phyloP scores from a whole-genome alignment of 495 filamentous ascomycete genomes.

The Penicillium paxilli region DNA sequence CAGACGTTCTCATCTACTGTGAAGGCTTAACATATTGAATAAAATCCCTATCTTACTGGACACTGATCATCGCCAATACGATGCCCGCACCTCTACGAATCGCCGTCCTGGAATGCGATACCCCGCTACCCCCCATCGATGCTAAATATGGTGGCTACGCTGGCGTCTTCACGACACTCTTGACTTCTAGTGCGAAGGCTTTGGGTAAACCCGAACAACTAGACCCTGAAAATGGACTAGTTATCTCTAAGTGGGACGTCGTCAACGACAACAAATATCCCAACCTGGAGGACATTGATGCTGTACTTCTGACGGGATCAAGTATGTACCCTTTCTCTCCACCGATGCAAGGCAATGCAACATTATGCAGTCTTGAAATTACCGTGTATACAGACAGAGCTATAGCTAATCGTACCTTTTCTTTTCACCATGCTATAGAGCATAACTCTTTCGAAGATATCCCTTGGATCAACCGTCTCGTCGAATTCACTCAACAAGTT shows the following conservation, averaged over 20 bases:
- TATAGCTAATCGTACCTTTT: too few relatives aligned
- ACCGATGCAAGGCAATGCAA: neutral
- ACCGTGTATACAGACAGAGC: too few relatives aligned
- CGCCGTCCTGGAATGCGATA: slow-evolving; percentile 83
- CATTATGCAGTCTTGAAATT: neutral
- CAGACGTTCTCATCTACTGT: too few relatives aligned
- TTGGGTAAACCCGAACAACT: slow-evolving; percentile 28
- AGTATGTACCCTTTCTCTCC: slow-evolving; percentile 29
- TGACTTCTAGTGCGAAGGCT: slow-evolving; percentile 50
- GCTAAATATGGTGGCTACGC: slow-evolving; percentile 70
- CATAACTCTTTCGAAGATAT: slow-evolving; percentile 64
- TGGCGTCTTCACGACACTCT: slow-evolving; percentile 67
- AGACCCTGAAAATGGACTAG: slow-evolving; percentile 48
- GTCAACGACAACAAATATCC: slow-evolving; percentile 64
- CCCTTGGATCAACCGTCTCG: slow-evolving; percentile 75
- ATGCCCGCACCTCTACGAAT: slow-evolving; percentile 67
- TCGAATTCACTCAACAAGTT: slow-evolving; percentile 64
- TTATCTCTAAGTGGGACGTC: slow-evolving; percentile 68
- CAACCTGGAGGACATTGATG: slow-evolving; percentile 71
- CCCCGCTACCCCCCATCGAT: slow-evolving; percentile 54
- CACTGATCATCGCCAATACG: too few relatives aligned
- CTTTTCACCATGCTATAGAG: slow-evolving; percentile 29
- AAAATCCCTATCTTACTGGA: too few relatives aligned
- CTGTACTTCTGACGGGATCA: slow-evolving; percentile 78
- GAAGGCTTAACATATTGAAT: too few relatives aligned